Conservation (phyloP, 306 rosid genomes). For the Parietaria judaica region DNA sequence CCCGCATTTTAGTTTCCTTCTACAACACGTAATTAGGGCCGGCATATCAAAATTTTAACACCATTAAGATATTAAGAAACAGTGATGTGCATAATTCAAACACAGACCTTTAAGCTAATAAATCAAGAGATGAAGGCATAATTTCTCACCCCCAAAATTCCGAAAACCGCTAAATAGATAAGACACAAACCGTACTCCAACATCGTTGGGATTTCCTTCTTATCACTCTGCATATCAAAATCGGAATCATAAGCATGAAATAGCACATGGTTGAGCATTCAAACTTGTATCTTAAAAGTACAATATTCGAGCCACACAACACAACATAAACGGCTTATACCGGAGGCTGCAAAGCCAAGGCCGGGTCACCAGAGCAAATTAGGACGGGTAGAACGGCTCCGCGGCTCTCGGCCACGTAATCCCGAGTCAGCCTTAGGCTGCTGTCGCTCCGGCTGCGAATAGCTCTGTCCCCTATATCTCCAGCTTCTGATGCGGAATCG, state of each 20-base stretch:
- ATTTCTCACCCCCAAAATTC: slow-evolving; percentile 44
- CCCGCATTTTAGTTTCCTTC: too few relatives aligned
- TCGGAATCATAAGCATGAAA: too few relatives aligned
- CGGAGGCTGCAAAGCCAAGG: slow-evolving; percentile 20
- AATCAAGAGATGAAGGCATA: not conserved
- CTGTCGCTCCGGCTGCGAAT: slow-evolving; percentile 32
- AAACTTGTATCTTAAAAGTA: not conserved
- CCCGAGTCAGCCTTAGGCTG: slow-evolving; percentile 35
- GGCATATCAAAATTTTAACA: too few relatives aligned
- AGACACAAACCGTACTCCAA: slow-evolving; percentile 41
- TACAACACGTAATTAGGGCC: too few relatives aligned
- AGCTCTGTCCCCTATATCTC: slow-evolving; percentile 81
- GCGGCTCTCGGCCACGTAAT: slow-evolving; percentile 26
- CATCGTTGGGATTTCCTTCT: slow-evolving; percentile 21
- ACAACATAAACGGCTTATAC: not conserved
- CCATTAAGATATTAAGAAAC: too few relatives aligned
- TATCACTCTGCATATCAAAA: slow-evolving; percentile 16
- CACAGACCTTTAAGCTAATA: not conserved
- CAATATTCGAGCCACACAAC: not conserved
- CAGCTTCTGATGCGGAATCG: slow-evolving; percentile 70
- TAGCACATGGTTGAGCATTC: too few relatives aligned
- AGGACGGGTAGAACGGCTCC: slow-evolving; percentile 30
- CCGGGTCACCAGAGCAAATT: slow-evolving; percentile 10
- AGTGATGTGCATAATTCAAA: not conserved
- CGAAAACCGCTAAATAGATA: slow-evolving; percentile 43